phyloP scores from a whole-genome alignment of 768 basidiomycete species.

The Kwoniella sp. region DNA sequence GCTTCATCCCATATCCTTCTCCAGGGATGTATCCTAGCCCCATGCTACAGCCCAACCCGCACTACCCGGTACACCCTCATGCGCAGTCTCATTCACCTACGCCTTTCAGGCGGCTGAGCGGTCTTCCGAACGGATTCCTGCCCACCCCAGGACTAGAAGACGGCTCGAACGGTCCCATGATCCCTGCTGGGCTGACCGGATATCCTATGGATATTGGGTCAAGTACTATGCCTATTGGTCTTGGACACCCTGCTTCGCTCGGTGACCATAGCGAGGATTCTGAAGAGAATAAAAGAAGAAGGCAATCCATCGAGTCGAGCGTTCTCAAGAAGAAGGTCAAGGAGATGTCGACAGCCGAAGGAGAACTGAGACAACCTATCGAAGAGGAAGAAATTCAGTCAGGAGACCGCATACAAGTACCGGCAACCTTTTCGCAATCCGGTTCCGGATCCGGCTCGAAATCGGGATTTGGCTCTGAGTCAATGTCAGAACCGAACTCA shows the following conservation, averaged over 20 bases:
- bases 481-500: neutral
- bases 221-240: slow-evolving; percentile 18
- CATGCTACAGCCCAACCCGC: slow-evolving; percentile 30
- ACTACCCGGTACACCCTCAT: slow-evolving; percentile 17
- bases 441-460: neutral
- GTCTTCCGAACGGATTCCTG: slow-evolving; percentile 7
- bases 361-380: neutral
- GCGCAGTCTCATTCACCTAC: slow-evolving; percentile 12
- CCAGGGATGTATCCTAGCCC: slow-evolving; percentile 44
- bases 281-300: slow-evolving; percentile 14
- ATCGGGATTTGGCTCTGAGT: neutral
- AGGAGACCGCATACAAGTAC: neutral
- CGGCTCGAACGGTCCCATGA: slow-evolving; percentile 32
- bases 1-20: slow-evolving; percentile 32
- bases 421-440: neutral
- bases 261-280: neutral
- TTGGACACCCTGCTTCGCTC: slow-evolving; percentile 6
- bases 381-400: neutral
- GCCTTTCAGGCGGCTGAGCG: slow-evolving; percentile 15
- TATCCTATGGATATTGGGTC: slow-evolving; percentile 28
- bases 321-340: slow-evolving; percentile 24
- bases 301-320: slow-evolving; percentile 12
- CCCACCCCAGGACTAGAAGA: neutral
- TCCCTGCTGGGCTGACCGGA: slow-evolving; percentile 32
- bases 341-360: neutral